Conservation (phyloP, 345 rosid genomes). For the Jatropha curcas region DNA sequence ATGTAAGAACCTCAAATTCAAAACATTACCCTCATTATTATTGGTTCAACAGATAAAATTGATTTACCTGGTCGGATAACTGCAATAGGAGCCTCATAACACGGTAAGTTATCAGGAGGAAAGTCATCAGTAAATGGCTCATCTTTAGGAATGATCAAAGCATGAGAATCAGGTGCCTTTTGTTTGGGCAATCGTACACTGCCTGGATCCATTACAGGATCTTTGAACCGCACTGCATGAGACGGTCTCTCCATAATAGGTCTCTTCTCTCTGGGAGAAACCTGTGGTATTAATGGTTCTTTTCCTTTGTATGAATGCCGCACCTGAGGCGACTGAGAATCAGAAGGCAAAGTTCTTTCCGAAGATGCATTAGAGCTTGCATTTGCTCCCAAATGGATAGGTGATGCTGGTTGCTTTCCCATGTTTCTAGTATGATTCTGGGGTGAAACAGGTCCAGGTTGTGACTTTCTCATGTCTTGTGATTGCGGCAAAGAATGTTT, state of each 20-base stretch:
- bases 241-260: conserved; percentile 20
- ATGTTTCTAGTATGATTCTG: conserved; percentile 8
- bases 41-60: not conserved
- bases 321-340: conserved; percentile 18
- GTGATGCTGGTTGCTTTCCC: conserved; percentile 22
- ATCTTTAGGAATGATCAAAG: conserved; percentile 47
- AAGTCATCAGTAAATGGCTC: conserved; percentile 55
- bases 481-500: conserved; percentile 25
- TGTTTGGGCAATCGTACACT: conserved; percentile 12
- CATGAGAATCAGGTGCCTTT: conserved; percentile 17
- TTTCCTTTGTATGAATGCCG: conserved; percentile 43
- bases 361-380: conserved; percentile 15
- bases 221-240: conserved; percentile 30
- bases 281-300: conserved; percentile 38
- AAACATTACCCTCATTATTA: not conserved
- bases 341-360: conserved; percentile 7
- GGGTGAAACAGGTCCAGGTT: conserved; percentile 14
- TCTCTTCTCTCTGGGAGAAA: conserved; percentile 24
- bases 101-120: conserved; percentile 18
- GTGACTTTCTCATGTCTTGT: conserved; percentile 13
- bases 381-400: conserved; percentile 18
- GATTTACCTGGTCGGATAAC: conserved; percentile 53
- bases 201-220: conserved; percentile 22
- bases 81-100: conserved; percentile 47
- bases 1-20: not conserved